Evolutionary conservation across 768 basidiomycete species (phyloP).

Genomic region (Russula earlei): DNA sequence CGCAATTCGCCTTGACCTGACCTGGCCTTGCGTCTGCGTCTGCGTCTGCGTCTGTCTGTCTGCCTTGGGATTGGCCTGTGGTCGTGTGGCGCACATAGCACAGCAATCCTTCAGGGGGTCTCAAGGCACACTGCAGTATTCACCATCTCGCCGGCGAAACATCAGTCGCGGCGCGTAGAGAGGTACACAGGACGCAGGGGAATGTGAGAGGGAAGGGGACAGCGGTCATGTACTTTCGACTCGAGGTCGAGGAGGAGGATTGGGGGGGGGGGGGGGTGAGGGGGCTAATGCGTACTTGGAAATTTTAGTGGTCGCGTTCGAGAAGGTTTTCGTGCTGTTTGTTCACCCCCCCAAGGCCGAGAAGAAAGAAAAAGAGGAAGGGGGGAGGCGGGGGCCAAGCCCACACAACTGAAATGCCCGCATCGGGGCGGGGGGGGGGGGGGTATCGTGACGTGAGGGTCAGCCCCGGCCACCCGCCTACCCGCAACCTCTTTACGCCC

Average conservation of each 20-base stretch:
- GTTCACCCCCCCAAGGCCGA: background rate
- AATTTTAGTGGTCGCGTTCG: background rate
- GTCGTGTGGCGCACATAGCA: background rate
- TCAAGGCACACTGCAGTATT: background rate
- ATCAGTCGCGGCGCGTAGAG: background rate
- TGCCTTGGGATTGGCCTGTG: too few species aligned
- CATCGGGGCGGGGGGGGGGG: too few species aligned
- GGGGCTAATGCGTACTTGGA: background rate
- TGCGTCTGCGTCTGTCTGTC: too few species aligned
- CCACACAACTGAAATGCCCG: background rate
- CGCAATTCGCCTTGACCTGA: background rate
- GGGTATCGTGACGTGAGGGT: too few species aligned
- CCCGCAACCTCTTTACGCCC: slow-evolving; percentile 31
- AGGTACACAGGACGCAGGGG: background rate
- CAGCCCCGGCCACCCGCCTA: background rate
- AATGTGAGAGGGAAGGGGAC: background rate
- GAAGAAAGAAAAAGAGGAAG: background rate
- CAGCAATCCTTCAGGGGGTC: background rate
- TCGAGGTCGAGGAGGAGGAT: background rate
- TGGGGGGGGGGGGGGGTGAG: background rate
- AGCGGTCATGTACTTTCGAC: background rate
- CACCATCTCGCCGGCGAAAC: background rate
- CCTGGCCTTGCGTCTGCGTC: too few species aligned
- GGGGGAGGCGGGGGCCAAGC: background rate
- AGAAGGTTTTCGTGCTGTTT: background rate